Evolutionary conservation across 2,329 filamentous ascomycete genomes (phyloP), one percentile per base, ranked within the genome.

Genomic region (Epichloe gansuensis): DNA sequence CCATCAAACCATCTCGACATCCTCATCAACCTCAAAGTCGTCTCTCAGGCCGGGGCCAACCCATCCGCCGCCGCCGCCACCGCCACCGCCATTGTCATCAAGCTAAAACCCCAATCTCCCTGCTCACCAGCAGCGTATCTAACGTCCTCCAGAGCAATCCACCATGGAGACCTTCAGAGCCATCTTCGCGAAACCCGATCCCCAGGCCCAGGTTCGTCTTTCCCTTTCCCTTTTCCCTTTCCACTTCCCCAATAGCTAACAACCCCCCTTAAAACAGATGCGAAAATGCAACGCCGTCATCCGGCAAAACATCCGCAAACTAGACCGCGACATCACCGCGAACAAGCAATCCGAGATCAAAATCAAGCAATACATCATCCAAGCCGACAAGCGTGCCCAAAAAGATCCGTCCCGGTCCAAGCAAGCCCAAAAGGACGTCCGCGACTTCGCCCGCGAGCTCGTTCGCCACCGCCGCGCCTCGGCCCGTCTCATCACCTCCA

Each of bases 221-320:
- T 44, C 41, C 39, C 9, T 7, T 5, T 50, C 35, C 45, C 50
- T 11, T 39, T 31, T 48, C 54, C 28, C 52, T 51, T 49, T 44
- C 35, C 54, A 47, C 57, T 23, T 5, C 42, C n/a, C 35, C 51
- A 38, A 13, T 28, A 25, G 25, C 35, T 38, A 28, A 43, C 37
- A 15, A 45, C 11, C 35, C 11, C 5, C 7, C 13, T 35, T 6
- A 2, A 12, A 1, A 15, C 62, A 98, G 91, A 85, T 93, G 72
- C 85, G 91, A 58, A 97, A 96, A 83, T 97, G 91, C 72, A 95
- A 96, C 69, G 75, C 82, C 56, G 81, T 97, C 56, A 86, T 98
- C 62, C 88, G 91, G 56, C 75, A 83, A 66, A 96, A 97, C 70
- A 86, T 89, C 57, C 90, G 93, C 65, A 91, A 95, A 66, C 81